phyloP scores from a whole-genome alignment of 2,329 filamentous ascomycete species.

The Ampelomyces quisqualis region DNA sequence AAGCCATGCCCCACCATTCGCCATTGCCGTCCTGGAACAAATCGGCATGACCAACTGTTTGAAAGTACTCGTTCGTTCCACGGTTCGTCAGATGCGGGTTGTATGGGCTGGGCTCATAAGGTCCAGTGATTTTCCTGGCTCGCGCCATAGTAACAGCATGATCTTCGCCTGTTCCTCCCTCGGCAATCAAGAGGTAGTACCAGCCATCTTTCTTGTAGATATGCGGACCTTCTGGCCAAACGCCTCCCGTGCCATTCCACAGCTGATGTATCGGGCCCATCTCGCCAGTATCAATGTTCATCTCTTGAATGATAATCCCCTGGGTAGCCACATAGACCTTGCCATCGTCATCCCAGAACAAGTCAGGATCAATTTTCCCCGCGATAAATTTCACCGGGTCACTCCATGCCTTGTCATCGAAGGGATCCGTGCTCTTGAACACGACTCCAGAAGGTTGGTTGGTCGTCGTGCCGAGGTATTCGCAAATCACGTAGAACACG shows the following conservation, averaged over 20 bases:
- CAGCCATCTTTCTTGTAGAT: conserved; percentile 40
- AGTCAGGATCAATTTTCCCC: conserved; percentile 49
- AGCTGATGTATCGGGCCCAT: conserved; percentile 24
- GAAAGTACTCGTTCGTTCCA: conserved; percentile 40
- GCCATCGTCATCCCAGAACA: conserved; percentile 60
- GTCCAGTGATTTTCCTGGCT: conserved; percentile 36
- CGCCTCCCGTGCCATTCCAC: conserved; percentile 42
- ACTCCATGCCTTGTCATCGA: conserved; percentile 16
- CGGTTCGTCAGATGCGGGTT: conserved; percentile 44
- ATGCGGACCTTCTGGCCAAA: conserved; percentile 40
- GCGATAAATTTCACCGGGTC: conserved; percentile 28
- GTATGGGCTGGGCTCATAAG: conserved; percentile 31
- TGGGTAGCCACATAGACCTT: conserved; percentile 49
- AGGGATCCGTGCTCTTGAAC: conserved; percentile 20
- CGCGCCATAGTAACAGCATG: conserved; percentile 42
- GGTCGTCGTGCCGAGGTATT: conserved; percentile 10
- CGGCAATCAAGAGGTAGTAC: conserved; percentile 39
- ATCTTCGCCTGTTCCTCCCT: conserved; percentile 38
- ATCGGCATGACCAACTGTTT: conserved; percentile 33
- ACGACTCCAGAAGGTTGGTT: conserved; percentile 7
- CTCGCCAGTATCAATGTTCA: conserved; percentile 40
- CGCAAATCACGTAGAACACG: conserved; percentile 22
- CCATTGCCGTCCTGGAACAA: conserved; percentile 28
- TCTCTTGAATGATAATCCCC: conserved; percentile 31
- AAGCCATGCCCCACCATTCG: conserved; percentile 28